Evolutionary conservation across 306 rosid genomes (phyloP), one percentile per base, ranked within the genome.

Genomic region (Cucurbita maxima): DNA sequence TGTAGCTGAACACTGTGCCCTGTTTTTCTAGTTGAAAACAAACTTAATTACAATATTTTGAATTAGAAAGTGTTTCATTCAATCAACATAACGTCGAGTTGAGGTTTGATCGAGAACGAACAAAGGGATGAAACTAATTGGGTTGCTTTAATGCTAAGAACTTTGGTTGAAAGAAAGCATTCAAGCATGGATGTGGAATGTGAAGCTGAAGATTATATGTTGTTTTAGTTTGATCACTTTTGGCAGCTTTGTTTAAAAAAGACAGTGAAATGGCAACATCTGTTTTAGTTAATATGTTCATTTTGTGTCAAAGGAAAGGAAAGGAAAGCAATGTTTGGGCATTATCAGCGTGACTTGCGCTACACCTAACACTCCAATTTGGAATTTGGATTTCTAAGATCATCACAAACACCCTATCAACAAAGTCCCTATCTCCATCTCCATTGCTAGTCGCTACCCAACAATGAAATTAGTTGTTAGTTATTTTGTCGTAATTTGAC

Each of bases 81-180:
- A 56, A n/a, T 13, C 5, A 30, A 30, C 34, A 30, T 3, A 30
- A 30, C 34, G 34, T 30, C 3, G 34, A 30, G 34, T 30, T 3
- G 34, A 5, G 14, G 1, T 34, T 0, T 1, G 19, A 30, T 30
- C 34, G 34, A 30, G 3, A 30, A 30, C 4, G 34, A 61, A 22
- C 10, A 25, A 1, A 20, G 7, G 18, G 58, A 53, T 30, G n/a
- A 58, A 11, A 30, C 15, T 59, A 15, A 60, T 41, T 41, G 54
- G 72, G 4, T 18, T n/a, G 18, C 30, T 67, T 67, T 44, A 67
- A 45, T 45, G 55, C 15, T 7, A 45, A 67, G 55, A 20, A 44
- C 72, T 44, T 67, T 67, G 72, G 19, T 67, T 45, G 72, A 40
- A 67, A 67, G 74, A 19, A 67, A 67, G 59, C n/a, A n/a, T n/a